Percentiles rank a stretch among this genome's conserved stretches.
phyloP scores from a whole-genome alignment of 2,329 filamentous ascomycete species.

The Fusarium sp. region DNA sequence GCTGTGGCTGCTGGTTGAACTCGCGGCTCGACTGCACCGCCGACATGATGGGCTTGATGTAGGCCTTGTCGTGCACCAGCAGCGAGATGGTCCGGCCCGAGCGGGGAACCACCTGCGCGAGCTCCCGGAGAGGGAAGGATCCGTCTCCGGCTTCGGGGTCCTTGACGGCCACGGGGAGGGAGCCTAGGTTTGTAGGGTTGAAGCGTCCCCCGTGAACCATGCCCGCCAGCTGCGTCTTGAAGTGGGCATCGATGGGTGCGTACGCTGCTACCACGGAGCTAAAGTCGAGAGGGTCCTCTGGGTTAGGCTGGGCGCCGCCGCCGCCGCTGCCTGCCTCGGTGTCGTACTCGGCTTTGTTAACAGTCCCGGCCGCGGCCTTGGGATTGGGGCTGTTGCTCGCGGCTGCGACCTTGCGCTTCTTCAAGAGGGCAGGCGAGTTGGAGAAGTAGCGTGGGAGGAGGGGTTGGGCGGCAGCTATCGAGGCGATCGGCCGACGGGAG shows the following conservation, averaged over 20 bases:
- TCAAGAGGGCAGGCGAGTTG: constrained; percentile 44
- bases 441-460: constrained; percentile 45
- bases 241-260: constrained; percentile 54
- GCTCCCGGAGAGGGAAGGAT: constrained; percentile 63
- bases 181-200: constrained; percentile 61
- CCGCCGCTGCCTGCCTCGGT: constrained; percentile 26
- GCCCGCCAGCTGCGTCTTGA: constrained; percentile 54
- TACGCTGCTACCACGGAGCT: constrained; percentile 59
- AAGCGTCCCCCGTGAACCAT: constrained; percentile 60
- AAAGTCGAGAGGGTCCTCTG: constrained; percentile 60
- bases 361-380: constrained; percentile 26
- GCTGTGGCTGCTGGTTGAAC: constrained; percentile 71
- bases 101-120: constrained; percentile 64
- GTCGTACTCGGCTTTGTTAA: constrained; percentile 32
- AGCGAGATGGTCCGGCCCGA: constrained; percentile 54
- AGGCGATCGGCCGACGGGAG: constrained; percentile 19
- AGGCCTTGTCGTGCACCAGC: constrained; percentile 54
- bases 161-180: constrained; percentile 54
- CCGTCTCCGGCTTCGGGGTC: constrained; percentile 38
- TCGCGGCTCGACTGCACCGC: constrained; percentile 63
- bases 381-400: constrained; percentile 44
- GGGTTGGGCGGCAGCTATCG: not conserved
- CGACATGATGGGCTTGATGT: constrained; percentile 65
- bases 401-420: constrained; percentile 53
- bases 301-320: constrained; percentile 45